Percentiles rank a stretch among this genome's conserved stretches.
phyloP scores from a whole-genome alignment of 1,139 yeast species.

The Kurtzmaniella quercitrusa region DNA sequence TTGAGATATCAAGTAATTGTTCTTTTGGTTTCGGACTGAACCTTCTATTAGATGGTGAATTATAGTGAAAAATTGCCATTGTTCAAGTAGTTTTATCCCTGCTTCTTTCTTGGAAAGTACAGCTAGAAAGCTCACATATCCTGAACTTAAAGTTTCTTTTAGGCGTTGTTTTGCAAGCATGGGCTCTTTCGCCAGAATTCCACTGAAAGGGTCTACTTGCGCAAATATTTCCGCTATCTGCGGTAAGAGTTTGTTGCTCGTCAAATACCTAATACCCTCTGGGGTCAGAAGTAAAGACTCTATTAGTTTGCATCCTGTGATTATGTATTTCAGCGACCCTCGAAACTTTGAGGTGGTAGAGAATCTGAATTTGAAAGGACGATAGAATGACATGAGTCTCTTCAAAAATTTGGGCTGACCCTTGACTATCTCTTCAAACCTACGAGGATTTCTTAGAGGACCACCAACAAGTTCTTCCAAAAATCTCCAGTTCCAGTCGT shows the following conservation, averaged over 20 bases:
- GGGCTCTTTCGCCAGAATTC: conserved; percentile 69
- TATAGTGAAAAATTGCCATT: conserved; percentile 83
- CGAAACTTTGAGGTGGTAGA: conserved; percentile 6
- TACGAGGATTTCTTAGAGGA: conserved; percentile 64
- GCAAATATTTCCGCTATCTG: conserved; percentile 87
- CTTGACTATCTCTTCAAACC: conserved; percentile 73
- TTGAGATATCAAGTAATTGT: conserved; percentile 57
- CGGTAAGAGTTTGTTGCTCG: conserved; percentile 72
- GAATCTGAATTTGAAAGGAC: conserved; percentile 88
- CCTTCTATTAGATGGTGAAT: conserved; percentile 68
- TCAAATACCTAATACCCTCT: conserved; percentile 65
- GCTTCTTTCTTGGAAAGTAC: conserved; percentile 53
- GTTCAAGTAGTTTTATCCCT: conserved; percentile 67
- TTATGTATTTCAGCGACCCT: conserved; percentile 49
- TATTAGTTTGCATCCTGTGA: conserved; percentile 70
- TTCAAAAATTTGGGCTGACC: conserved; percentile 81
- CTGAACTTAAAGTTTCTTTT: conserved; percentile 62
- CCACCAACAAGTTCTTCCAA: conserved; percentile 70
- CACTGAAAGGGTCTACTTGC: conserved; percentile 78
- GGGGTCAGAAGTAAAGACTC: conserved; percentile 56
- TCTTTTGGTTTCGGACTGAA: conserved; percentile 29
- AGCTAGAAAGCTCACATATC: conserved; percentile 78
- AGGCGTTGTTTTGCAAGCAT: conserved; percentile 60
- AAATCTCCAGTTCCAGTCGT: conserved; percentile 86
- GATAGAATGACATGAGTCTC: conserved; percentile 75